Conservation (phyloP, 2,329 filamentous ascomycete genomes). For the Diaporthe sp. region DNA sequence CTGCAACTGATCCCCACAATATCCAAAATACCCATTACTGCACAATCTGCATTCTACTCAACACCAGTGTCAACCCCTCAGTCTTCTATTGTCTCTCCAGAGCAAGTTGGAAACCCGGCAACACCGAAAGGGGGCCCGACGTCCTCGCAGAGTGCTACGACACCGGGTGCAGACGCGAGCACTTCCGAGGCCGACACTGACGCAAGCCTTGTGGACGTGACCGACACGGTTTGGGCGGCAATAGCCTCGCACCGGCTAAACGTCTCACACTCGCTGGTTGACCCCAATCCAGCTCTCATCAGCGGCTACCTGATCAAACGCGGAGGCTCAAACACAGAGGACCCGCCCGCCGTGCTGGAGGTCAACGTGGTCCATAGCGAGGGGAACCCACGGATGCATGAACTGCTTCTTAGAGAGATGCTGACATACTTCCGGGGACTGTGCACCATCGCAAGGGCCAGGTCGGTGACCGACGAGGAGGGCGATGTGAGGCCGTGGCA, state of each 20-base stretch:
- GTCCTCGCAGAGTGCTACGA: slow-evolving; percentile 57
- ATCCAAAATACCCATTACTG: slow-evolving; percentile 62
- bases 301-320: slow-evolving; percentile 78
- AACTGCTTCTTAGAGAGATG: slow-evolving; percentile 78
- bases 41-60: slow-evolving; percentile 63
- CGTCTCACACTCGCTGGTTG: slow-evolving; percentile 69
- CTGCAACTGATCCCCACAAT: slow-evolving; percentile 73
- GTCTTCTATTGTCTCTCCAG: slow-evolving; percentile 71
- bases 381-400: slow-evolving; percentile 67
- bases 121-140: slow-evolving; percentile 60
- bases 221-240: slow-evolving; percentile 83
- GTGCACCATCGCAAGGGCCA: slow-evolving; percentile 76
- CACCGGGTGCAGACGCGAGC: slow-evolving; percentile 62
- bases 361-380: slow-evolving; percentile 74
- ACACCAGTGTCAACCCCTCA: slow-evolving; percentile 80
- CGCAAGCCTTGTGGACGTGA: slow-evolving; percentile 77
- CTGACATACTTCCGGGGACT: slow-evolving; percentile 77
- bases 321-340: slow-evolving; percentile 67
- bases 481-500: slow-evolving; percentile 82
- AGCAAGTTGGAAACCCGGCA: slow-evolving; percentile 66
- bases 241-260: slow-evolving; percentile 77
- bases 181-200: slow-evolving; percentile 65
- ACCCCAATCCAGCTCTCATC: slow-evolving; percentile 69
- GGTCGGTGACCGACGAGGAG: slow-evolving; percentile 72
- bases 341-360: slow-evolving; percentile 73